phyloP scores from a whole-genome alignment of 179 eudicot species.

The Heliamphora pulchella region DNA sequence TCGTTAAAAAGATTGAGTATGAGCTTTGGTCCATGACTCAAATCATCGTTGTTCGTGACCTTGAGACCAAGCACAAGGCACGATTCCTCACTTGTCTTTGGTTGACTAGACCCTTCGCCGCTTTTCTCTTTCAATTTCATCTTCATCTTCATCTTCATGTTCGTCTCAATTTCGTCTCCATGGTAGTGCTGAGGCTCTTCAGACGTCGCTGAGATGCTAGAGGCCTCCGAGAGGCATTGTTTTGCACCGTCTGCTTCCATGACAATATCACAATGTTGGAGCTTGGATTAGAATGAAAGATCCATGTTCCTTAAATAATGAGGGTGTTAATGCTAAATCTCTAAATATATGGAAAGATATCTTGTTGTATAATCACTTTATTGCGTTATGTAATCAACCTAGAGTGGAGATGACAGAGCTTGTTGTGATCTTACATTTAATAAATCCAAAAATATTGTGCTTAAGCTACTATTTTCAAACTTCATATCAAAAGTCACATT shows the following conservation, averaged over 20 bases:
- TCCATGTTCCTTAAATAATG: background rate
- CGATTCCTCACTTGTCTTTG: background rate
- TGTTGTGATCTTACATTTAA: background rate
- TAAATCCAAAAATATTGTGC: too few species aligned
- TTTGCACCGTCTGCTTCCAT: background rate
- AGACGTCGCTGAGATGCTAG: background rate
- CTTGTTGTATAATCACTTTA: background rate
- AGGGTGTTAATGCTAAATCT: background rate
- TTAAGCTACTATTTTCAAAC: too few species aligned
- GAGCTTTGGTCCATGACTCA: background rate
- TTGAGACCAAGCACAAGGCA: background rate
- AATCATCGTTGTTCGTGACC: background rate
- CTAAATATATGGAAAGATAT: constrained; percentile 6
- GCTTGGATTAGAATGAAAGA: background rate
- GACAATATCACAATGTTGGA: background rate
- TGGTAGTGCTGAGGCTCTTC: background rate
- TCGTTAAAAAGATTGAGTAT: background rate
- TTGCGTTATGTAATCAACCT: background rate
- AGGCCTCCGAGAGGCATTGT: background rate
- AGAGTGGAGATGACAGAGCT: background rate
- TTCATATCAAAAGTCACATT: too few species aligned
- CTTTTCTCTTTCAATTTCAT: too few species aligned
- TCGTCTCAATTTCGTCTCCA: background rate
- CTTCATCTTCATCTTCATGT: background rate
- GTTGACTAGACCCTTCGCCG: background rate